Conservation (phyloP, 1,139 yeast species). For the Sugiyamaella grinbergsii region DNA sequence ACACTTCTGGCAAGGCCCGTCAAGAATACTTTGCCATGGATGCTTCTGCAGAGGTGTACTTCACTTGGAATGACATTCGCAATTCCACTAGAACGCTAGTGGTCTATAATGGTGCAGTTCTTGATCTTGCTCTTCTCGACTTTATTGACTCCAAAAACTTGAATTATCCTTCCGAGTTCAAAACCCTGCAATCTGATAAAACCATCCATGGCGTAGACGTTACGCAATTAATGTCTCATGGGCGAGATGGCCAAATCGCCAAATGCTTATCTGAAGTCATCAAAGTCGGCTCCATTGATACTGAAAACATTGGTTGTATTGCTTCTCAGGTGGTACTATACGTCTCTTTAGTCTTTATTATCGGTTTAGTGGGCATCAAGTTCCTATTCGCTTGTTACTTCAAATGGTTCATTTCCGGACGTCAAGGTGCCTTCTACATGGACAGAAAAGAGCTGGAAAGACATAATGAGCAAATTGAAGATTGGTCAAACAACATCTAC, state of each 20-base stretch:
- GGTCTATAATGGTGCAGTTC: constrained; percentile 84
- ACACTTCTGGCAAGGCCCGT: constrained; percentile 72
- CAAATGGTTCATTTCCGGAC: constrained; percentile 75
- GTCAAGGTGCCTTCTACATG: constrained; percentile 74
- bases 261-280: constrained; percentile 84
- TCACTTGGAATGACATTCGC: constrained; percentile 84
- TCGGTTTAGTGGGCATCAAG: constrained; percentile 74
- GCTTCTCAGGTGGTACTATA: constrained; percentile 83
- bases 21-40: constrained; percentile 62
- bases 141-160: constrained; percentile 74
- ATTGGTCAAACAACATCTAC: constrained; percentile 67
- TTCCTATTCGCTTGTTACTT: constrained; percentile 86
- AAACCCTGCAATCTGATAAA: constrained; percentile 57
- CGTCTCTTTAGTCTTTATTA: constrained; percentile 78
- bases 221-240: constrained; percentile 70
- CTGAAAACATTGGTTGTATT: constrained; percentile 93
- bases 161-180: constrained; percentile 71
- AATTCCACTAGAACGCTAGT: constrained; percentile 75
- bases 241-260: constrained; percentile 69
- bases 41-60: constrained; percentile 74
- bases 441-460: constrained; percentile 55
- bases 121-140: constrained; percentile 72
- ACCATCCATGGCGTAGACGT: constrained; percentile 75
- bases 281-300: constrained; percentile 86
- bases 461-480: constrained; percentile 67